Percentiles rank a stretch among this genome's conserved stretches.
phyloP scores from a whole-genome alignment of 345 rosid genomes.

The Cochlearia excelsa region DNA sequence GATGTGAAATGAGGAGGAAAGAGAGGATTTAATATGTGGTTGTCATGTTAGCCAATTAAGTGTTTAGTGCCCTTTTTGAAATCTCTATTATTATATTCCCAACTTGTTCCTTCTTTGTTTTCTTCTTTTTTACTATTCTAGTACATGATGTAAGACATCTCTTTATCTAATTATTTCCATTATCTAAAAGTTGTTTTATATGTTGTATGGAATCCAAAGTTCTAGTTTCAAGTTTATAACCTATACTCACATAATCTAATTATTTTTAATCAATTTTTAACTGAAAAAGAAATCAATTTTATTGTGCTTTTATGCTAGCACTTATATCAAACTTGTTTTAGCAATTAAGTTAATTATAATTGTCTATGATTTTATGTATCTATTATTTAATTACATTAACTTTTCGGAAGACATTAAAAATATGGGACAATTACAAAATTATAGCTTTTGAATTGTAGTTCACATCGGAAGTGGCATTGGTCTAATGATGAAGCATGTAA shows the following conservation, averaged over 20 bases:
- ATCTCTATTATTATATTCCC: conserved; percentile 33
- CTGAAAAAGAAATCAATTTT: too few relatives aligned
- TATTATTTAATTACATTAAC: too few relatives aligned
- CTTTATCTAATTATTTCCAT: conserved; percentile 15
- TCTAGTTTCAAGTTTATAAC: conserved; percentile 12
- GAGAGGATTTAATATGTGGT: conserved; percentile 24
- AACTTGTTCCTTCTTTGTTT: conserved; percentile 30
- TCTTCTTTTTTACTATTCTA: conserved; percentile 12
- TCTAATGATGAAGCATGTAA: too few relatives aligned
- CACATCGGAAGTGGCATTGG: too few relatives aligned
- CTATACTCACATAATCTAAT: not conserved
- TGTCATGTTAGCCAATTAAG: conserved; percentile 29
- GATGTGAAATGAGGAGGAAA: conserved; percentile 22
- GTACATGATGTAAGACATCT: conserved; percentile 7
- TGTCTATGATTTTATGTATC: too few relatives aligned
- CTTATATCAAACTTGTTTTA: too few relatives aligned
- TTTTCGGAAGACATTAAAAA: too few relatives aligned
- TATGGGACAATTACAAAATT: too few relatives aligned
- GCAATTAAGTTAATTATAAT: too few relatives aligned
- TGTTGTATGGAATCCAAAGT: conserved; percentile 36
- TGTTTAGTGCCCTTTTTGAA: conserved; percentile 21
- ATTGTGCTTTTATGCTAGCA: too few relatives aligned
- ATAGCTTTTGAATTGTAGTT: too few relatives aligned
- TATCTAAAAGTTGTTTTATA: conserved; percentile 20
- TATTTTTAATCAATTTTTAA: too few relatives aligned